These are phyloP conservation scores for Scytalidium lignicola DNA, from an alignment of 2,329 filamentous ascomycete species.

Conservation along the genomic window DNA sequence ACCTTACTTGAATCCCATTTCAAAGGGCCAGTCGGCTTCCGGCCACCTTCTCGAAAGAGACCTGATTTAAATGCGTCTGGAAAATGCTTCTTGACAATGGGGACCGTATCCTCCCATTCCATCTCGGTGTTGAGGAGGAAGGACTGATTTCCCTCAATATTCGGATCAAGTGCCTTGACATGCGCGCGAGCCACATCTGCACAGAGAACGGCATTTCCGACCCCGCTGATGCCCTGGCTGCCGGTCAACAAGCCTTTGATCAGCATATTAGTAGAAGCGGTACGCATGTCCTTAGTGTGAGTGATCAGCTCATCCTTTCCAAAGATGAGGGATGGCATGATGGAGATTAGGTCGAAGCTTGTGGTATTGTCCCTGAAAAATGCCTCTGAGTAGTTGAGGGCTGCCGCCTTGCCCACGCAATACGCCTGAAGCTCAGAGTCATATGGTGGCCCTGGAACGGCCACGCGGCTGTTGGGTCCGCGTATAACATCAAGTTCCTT, in stretches of 20 bases:
- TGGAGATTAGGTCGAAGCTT: slow-evolving; percentile 3
- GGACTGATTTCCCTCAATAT: slow-evolving; percentile 27
- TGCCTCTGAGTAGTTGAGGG: slow-evolving; percentile 27
- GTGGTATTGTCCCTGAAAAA: not conserved
- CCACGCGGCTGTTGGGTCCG: slow-evolving; percentile 3
- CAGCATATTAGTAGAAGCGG: slow-evolving; percentile 7
- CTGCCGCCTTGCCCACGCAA: slow-evolving; percentile 36
- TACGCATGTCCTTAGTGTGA: not conserved
- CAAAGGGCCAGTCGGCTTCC: not conserved
- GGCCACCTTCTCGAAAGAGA: not conserved
- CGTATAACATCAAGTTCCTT: not conserved
- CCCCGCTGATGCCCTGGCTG: not conserved
- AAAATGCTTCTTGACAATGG: slow-evolving; percentile 28
- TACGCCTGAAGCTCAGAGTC: slow-evolving; percentile 9
- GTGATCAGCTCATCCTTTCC: slow-evolving; percentile 1
- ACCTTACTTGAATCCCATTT: not conserved
- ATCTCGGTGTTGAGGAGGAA: slow-evolving; percentile 25
- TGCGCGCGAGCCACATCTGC: slow-evolving; percentile 26
- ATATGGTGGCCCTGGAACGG: slow-evolving; percentile 4
- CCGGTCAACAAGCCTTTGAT: slow-evolving; percentile 22
- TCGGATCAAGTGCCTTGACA: slow-evolving; percentile 30
- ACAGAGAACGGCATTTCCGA: not conserved
- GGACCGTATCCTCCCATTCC: slow-evolving; percentile 30
- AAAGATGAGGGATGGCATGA: slow-evolving; percentile 3
- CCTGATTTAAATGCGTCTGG: slow-evolving; percentile 5